phyloP scores from a whole-genome alignment of 2,329 filamentous ascomycete species.

The Bipolaris gigantea region DNA sequence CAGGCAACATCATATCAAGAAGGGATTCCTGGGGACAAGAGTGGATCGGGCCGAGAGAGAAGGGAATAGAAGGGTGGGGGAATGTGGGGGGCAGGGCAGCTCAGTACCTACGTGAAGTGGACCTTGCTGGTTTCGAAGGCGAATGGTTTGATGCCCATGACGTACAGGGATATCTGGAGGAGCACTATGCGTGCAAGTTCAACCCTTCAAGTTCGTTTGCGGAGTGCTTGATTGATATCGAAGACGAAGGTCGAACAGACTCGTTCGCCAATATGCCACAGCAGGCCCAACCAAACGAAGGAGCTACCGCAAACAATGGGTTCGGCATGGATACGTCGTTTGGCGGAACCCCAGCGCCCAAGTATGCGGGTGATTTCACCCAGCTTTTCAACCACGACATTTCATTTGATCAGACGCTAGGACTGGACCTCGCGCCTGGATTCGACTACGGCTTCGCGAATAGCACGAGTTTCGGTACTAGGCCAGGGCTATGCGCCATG shows the following conservation, averaged over 20 bases:
- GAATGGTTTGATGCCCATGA: slow-evolving; percentile 78
- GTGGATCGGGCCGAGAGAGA: slow-evolving; percentile 39
- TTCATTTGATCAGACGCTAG: slow-evolving; percentile 37
- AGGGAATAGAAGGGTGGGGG: slow-evolving; percentile 25
- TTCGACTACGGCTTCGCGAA: slow-evolving; percentile 25
- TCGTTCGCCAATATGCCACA: background rate
- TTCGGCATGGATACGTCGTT: slow-evolving; percentile 33
- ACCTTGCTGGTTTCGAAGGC: slow-evolving; percentile 66
- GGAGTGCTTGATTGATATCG: slow-evolving; percentile 46
- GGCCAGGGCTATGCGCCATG: slow-evolving; percentile 27
- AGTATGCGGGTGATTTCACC: slow-evolving; percentile 11
- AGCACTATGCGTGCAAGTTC: slow-evolving; percentile 63
- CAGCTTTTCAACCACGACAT: slow-evolving; percentile 23
- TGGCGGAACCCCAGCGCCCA: background rate
- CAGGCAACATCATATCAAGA: slow-evolving; percentile 42
- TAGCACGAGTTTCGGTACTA: slow-evolving; percentile 11
- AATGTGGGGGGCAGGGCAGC: slow-evolving; percentile 21
- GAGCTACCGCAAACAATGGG: slow-evolving; percentile 7
- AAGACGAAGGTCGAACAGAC: slow-evolving; percentile 23
- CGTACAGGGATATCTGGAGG: slow-evolving; percentile 70
- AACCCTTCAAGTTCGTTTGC: slow-evolving; percentile 63
- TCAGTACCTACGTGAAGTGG: slow-evolving; percentile 46
- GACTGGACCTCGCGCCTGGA: slow-evolving; percentile 38
- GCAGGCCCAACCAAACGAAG: background rate
- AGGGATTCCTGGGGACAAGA: slow-evolving; percentile 39